Evolutionary conservation across 2,329 filamentous ascomycete species (phyloP).

Genomic region (Neurospora crassa): DNA sequence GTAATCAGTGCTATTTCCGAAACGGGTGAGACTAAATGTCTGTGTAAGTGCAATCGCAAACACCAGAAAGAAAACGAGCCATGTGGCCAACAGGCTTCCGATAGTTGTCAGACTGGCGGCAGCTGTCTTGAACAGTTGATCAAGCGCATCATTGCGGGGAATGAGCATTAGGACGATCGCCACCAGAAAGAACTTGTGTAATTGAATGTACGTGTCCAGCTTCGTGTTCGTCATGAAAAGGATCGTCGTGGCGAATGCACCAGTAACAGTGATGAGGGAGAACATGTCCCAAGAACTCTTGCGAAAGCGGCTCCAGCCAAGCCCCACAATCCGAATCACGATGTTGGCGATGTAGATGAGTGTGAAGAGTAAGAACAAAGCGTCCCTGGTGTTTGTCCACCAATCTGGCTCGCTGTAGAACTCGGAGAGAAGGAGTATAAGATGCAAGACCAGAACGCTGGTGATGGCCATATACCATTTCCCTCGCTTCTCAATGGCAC

Average conservation of each 20-base stretch:
- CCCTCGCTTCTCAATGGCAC: slow-evolving; percentile 88
- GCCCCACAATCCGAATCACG: slow-evolving; percentile 70
- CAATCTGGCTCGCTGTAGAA: slow-evolving; percentile 64
- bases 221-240: slow-evolving; percentile 56
- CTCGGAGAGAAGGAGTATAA: slow-evolving; percentile 75
- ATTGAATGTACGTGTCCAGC: slow-evolving; percentile 58
- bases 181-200: slow-evolving; percentile 92
- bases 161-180: slow-evolving; percentile 84
- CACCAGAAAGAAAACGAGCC: slow-evolving; percentile 93
- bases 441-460: slow-evolving; percentile 66
- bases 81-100: slow-evolving; percentile 84
- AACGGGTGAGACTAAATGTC: slow-evolving; percentile 88
- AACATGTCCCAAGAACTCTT: slow-evolving; percentile 95
- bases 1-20: slow-evolving; percentile 59
- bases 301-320: slow-evolving; percentile 86
- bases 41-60: slow-evolving; percentile 96
- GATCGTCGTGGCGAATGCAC: slow-evolving; percentile 74
- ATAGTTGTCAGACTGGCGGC: slow-evolving; percentile 88
- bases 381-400: slow-evolving; percentile 65
- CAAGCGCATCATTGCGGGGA: slow-evolving; percentile 89
- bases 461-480: slow-evolving; percentile 84
- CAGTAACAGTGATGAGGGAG: slow-evolving; percentile 68
- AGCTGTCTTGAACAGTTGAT: slow-evolving; percentile 97
- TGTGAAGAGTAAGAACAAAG: slow-evolving; percentile 72
- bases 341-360: slow-evolving; percentile 78